Conservation (phyloP, 2,329 filamentous ascomycete genomes). For the Aureobasidium leucospermi region DNA sequence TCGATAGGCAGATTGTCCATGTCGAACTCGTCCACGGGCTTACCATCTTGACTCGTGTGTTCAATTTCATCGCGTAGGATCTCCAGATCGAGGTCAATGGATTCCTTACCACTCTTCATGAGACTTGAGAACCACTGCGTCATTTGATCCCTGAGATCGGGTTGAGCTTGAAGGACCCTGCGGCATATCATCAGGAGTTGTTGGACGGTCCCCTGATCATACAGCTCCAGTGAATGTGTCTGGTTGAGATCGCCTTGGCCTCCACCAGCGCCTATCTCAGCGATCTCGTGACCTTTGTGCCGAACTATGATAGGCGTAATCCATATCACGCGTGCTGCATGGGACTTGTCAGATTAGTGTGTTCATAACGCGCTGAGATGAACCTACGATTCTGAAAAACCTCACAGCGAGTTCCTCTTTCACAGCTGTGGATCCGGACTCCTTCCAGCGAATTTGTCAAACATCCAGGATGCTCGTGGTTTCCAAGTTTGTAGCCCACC, state of each 20-base stretch:
- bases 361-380: background rate
- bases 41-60: constrained; percentile 11
- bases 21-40: constrained; percentile 9
- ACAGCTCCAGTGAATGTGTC: constrained; percentile 56
- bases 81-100: constrained; percentile 19
- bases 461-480: constrained; percentile 61
- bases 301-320: constrained; percentile 73
- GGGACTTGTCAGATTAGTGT: background rate
- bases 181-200: constrained; percentile 48
- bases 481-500: constrained; percentile 68
- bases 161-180: constrained; percentile 28
- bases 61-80: constrained; percentile 9
- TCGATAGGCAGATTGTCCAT: constrained; percentile 26
- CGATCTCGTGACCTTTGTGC: constrained; percentile 53
- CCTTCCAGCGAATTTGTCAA: constrained; percentile 53
- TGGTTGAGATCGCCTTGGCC: constrained; percentile 68
- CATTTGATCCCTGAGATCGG: constrained; percentile 29
- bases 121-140: constrained; percentile 25
- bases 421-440: constrained; percentile 77
- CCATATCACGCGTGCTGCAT: constrained; percentile 51
- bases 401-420: constrained; percentile 59
- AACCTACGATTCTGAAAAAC: constrained; percentile 34
- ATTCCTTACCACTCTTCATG: constrained; percentile 19
- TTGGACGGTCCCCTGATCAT: constrained; percentile 41
- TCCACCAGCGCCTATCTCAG: constrained; percentile 70